Evolutionary conservation across 768 basidiomycete species (phyloP).

Genomic region (Mycena olivaceomarginata): DNA sequence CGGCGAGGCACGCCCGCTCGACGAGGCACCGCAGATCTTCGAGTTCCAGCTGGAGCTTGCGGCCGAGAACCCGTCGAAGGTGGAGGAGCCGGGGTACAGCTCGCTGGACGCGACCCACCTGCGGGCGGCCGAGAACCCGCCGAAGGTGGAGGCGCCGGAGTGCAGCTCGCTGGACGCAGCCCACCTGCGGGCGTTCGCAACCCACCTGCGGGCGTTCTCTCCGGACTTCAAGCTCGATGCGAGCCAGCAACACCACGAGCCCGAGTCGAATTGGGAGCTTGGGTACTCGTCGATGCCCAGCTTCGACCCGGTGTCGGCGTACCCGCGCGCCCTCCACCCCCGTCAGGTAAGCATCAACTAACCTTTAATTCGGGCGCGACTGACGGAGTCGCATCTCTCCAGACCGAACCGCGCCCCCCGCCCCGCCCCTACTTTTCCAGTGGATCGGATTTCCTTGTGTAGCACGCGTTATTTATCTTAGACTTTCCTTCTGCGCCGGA

Average conservation of each 20-base stretch:
- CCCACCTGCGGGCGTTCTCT: constrained; percentile 64
- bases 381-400: not conserved
- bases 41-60: constrained; percentile 76
- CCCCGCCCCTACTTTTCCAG: constrained; percentile 25
- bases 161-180: too few relatives aligned
- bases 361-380: not conserved
- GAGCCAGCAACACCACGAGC: constrained; percentile 14
- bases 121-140: too few relatives aligned
- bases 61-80: constrained; percentile 23
- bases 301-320: constrained; percentile 39
- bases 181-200: too few relatives aligned
- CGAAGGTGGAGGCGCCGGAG: too few relatives aligned
- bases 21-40: constrained; percentile 75
- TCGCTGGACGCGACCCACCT: constrained; percentile 17
- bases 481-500: constrained; percentile 10
- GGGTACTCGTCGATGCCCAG: constrained; percentile 29
- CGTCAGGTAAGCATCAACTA: constrained; percentile 16
- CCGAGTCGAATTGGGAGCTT: constrained; percentile 42
- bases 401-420: not conserved
- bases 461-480: constrained; percentile 23
- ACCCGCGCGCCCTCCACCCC: constrained; percentile 35
- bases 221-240: constrained; percentile 60
- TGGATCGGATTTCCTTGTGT: constrained; percentile 13
- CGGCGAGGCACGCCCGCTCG: constrained; percentile 75
- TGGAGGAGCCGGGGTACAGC: not conserved